Conservation (phyloP, 1,284 basidiomycete genomes). For the Mycena citricolor region DNA sequence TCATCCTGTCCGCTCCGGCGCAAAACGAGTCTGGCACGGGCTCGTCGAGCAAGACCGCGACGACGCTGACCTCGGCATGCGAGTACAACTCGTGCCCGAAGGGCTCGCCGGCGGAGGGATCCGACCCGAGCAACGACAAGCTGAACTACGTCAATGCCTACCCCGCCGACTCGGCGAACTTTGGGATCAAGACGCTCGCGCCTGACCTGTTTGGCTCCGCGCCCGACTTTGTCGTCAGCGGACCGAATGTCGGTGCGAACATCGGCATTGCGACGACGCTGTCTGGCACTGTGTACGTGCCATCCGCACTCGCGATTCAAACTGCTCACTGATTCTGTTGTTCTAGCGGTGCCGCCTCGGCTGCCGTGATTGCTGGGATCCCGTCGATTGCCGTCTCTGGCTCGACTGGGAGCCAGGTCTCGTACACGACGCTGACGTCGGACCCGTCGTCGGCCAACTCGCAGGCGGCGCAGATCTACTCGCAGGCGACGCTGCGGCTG, state of each 20-base stretch:
- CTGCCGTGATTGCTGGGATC: constrained; percentile 37
- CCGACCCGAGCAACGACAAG: constrained; percentile 39
- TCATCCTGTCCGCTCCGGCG: constrained; percentile 43
- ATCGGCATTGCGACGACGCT: constrained; percentile 32
- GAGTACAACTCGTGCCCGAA: constrained; percentile 43
- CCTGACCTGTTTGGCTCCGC: constrained; percentile 41
- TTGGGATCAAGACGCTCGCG: constrained; percentile 48
- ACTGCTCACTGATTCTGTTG: neutral
- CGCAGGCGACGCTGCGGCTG: constrained; percentile 12
- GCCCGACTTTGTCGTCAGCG: constrained; percentile 54
- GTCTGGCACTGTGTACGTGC: constrained; percentile 40
- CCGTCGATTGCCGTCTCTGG: constrained; percentile 41
- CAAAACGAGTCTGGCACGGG: constrained; percentile 44
- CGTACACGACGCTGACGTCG: constrained; percentile 37
- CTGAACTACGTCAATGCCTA: constrained; percentile 45
- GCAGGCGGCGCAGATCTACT: constrained; percentile 20
- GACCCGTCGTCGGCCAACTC: constrained; percentile 26
- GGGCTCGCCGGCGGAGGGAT: constrained; percentile 45
- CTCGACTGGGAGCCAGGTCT: constrained; percentile 31
- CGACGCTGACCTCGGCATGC: constrained; percentile 34
- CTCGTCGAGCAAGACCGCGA: constrained; percentile 32
- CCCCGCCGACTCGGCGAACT: constrained; percentile 45
- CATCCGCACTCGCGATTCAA: neutral
- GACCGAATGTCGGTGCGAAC: constrained; percentile 45
- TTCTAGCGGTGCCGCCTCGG: constrained; percentile 38